These are phyloP conservation scores for Heliamphora exappendiculata DNA, from an alignment of 148 eudicot genomes.

Conservation along the genomic window DNA sequence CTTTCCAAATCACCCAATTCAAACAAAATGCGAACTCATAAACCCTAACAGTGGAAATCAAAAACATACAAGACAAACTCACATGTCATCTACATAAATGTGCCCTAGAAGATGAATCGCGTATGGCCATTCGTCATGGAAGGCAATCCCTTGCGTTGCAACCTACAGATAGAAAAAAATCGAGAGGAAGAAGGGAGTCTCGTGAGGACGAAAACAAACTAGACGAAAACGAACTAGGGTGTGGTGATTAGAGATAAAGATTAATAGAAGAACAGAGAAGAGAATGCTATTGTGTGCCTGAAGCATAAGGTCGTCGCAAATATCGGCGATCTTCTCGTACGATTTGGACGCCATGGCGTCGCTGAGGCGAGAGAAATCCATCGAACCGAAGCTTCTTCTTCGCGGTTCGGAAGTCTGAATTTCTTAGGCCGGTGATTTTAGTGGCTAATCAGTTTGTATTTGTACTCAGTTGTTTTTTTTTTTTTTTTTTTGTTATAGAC, in stretches of 20 bases:
- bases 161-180: slow-evolving; percentile 29
- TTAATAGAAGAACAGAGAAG: neutral
- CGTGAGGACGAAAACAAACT: too few relatives aligned
- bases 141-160: slow-evolving; percentile 55
- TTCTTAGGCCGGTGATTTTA: neutral
- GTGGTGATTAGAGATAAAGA: neutral
- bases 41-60: neutral
- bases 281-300: slow-evolving; percentile 26
- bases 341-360: slow-evolving; percentile 56
- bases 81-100: slow-evolving; percentile 66
- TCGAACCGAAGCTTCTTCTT: slow-evolving; percentile 3
- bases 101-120: slow-evolving; percentile 79
- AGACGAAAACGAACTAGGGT: slow-evolving; percentile 23
- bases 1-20: too few relatives aligned
- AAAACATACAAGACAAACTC: slow-evolving; percentile 5
- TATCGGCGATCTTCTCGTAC: slow-evolving; percentile 51
- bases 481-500: too few relatives aligned
- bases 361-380: slow-evolving; percentile 61
- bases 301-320: slow-evolving; percentile 68
- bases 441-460: neutral
- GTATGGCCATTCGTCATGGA: slow-evolving; percentile 78
- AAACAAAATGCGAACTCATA: too few relatives aligned
- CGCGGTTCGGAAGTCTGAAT: neutral
- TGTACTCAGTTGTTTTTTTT: too few relatives aligned
- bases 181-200: too few relatives aligned